Evolutionary conservation across 208 protist genomes (phyloP), one percentile per base, ranked within the genome.

Genomic region (Leishmania martiniquensis): DNA sequence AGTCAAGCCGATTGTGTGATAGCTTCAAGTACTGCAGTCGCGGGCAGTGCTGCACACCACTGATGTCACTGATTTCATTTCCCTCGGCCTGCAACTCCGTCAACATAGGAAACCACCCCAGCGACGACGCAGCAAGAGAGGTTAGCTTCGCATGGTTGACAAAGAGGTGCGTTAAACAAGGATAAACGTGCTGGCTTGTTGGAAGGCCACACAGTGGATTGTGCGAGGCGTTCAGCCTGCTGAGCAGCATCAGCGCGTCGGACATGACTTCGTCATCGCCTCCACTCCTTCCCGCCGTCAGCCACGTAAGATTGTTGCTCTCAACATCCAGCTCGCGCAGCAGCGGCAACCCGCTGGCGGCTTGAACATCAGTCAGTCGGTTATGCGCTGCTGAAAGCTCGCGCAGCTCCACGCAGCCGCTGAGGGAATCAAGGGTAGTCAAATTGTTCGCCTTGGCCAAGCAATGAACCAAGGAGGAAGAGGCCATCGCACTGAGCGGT

Each of bases 161-260:
- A 72, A 95, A 96, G 6, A 98, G 84, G 66, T 96, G 87, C 22
- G 82, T 87, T 4, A 98, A 75, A 51, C 87, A 95, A 37, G 78
- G 39, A 44, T 88, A 87, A 10, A 78, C 78, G 39, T 57, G 49
- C 29, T 10, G 49, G 0, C n/a, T 45, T 13, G 49, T 22, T 3
- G 76, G 59, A 70, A 89, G 77, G 4, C 22, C 32, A 17, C 34
- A 7, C 42, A 95, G 75, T n/a, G 66, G 68, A 68, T 94, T 96
- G 75, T 90, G 73, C 15, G 94, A 96, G 5, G 90, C 59, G 71
- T 85, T 95, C 34, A 97, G 73, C 62, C 85, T 85, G 44, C 86
- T 82, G 37, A 95, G 80, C 25, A 97, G 51, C 32, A 62, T n/a
- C 1, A 69, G 76, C 13, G 54, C 75, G 67, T 39, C 44, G 5